phyloP scores from a whole-genome alignment of 1,139 yeast species.

The Yamadazyma membranifaciens region DNA sequence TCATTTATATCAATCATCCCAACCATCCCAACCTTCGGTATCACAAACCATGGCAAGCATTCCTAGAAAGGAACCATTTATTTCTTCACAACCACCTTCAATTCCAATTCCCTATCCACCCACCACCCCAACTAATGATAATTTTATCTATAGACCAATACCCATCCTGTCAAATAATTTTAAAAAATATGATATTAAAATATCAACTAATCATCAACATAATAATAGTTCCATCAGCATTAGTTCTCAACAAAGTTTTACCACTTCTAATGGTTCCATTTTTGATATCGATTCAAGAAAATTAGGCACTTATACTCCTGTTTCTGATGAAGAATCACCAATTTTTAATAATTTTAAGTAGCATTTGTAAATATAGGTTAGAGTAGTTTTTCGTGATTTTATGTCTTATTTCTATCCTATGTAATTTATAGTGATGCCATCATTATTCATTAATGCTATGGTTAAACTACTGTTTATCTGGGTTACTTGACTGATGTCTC shows the following conservation, averaged over 20 bases:
- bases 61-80: background rate
- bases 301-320: slow-evolving; percentile 31
- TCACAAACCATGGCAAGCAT: background rate
- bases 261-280: slow-evolving; percentile 22
- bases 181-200: slow-evolving; percentile 13
- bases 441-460: no score
- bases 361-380: slow-evolving; percentile 7
- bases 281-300: slow-evolving; percentile 29
- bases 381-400: background rate
- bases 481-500: no score
- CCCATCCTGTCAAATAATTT: slow-evolving; percentile 15
- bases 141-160: slow-evolving; percentile 19
- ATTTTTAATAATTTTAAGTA: slow-evolving; percentile 9
- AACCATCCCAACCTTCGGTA: background rate
- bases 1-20: slow-evolving; percentile 7
- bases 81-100: slow-evolving; percentile 8
- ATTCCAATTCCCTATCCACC: slow-evolving; percentile 6
- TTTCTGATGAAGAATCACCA: slow-evolving; percentile 33
- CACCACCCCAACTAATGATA: slow-evolving; percentile 2
- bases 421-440: no score
- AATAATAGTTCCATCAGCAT: slow-evolving; percentile 31
- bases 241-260: slow-evolving; percentile 25
- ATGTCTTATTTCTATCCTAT: background rate
- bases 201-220: slow-evolving; percentile 17
- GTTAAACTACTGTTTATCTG: no score